Conservation (phyloP, 2,329 filamentous ascomycete genomes). For the Onygena corvina region DNA sequence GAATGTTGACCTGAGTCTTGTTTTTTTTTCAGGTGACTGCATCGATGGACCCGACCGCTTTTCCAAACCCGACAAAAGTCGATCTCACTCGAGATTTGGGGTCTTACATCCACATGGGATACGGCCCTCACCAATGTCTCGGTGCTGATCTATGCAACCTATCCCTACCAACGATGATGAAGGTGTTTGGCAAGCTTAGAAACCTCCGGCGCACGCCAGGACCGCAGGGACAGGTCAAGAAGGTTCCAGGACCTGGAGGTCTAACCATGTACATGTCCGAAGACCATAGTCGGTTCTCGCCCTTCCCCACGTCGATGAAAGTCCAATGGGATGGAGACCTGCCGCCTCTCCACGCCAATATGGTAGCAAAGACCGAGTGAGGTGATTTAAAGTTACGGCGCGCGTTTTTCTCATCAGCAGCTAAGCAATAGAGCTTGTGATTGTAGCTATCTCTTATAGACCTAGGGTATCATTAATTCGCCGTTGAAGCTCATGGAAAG, state of each 20-base stretch:
- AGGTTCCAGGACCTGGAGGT: conserved; percentile 28
- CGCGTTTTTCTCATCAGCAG: too few relatives aligned
- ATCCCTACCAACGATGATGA: conserved; percentile 34
- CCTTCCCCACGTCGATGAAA: conserved; percentile 36
- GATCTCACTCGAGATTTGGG: conserved; percentile 32
- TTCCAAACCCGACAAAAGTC: conserved; percentile 33
- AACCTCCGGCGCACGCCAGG: conserved; percentile 37
- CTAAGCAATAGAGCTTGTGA: too few relatives aligned
- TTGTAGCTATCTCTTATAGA: too few relatives aligned
- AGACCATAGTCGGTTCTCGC: conserved; percentile 32
- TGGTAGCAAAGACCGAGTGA: not conserved
- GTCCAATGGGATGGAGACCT: conserved; percentile 34
- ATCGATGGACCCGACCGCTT: conserved; percentile 30
- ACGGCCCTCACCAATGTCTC: conserved; percentile 39
- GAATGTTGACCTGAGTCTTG: conserved; percentile 4
- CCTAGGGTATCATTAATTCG: too few relatives aligned
- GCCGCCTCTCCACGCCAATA: conserved; percentile 8
- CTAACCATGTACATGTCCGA: conserved; percentile 35
- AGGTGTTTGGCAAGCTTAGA: conserved; percentile 35
- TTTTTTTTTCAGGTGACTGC: conserved; percentile 28
- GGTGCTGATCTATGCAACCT: conserved; percentile 31
- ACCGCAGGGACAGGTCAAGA: conserved; percentile 37
- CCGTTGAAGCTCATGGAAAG: too few relatives aligned
- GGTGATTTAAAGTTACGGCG: not conserved
- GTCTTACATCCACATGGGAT: conserved; percentile 35